A percentile compares a stretch with the other conserved stretches of the same genome.
These are phyloP conservation scores for Morella rubra DNA, from an alignment of 306 rosid genomes.

Conservation along the genomic window DNA sequence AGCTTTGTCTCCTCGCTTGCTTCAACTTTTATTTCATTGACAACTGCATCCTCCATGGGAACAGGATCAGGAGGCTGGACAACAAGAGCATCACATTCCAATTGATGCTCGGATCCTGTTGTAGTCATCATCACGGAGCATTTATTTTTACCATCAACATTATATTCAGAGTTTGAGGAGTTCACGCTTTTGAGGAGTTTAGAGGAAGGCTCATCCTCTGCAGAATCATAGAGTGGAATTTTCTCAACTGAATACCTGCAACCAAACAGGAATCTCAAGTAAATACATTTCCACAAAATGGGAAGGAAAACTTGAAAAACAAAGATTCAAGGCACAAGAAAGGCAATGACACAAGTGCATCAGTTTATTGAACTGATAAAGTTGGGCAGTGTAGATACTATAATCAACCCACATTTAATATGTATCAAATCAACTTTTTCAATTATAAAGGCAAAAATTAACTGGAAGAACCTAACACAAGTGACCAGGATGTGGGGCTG, in stretches of 20 bases:
- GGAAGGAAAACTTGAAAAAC: not conserved
- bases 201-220: conserved; percentile 74
- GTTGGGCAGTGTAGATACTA: not conserved
- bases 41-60: conserved; percentile 43
- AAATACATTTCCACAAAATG: not conserved
- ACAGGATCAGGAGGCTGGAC: conserved; percentile 52
- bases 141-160: conserved; percentile 39
- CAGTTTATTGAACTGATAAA: not conserved
- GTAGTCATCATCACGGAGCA: conserved; percentile 39
- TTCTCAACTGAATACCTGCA: conserved; percentile 90
- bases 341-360: not conserved
- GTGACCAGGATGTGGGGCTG: not conserved
- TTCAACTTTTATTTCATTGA: conserved; percentile 48
- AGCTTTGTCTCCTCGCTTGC: conserved; percentile 45
- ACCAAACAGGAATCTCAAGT: conserved; percentile 23
- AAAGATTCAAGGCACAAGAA: not conserved
- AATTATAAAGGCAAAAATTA: not conserved
- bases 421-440: not conserved
- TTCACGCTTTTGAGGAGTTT: conserved; percentile 35
- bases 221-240: conserved; percentile 92
- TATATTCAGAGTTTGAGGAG: conserved; percentile 35
- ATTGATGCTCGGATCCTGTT: conserved; percentile 44
- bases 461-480: not conserved
- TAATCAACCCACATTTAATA: not conserved
- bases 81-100: conserved; percentile 44